phyloP scores from a whole-genome alignment of 192 early-diverging fungal species.

The Dimargaris xerosporica region DNA sequence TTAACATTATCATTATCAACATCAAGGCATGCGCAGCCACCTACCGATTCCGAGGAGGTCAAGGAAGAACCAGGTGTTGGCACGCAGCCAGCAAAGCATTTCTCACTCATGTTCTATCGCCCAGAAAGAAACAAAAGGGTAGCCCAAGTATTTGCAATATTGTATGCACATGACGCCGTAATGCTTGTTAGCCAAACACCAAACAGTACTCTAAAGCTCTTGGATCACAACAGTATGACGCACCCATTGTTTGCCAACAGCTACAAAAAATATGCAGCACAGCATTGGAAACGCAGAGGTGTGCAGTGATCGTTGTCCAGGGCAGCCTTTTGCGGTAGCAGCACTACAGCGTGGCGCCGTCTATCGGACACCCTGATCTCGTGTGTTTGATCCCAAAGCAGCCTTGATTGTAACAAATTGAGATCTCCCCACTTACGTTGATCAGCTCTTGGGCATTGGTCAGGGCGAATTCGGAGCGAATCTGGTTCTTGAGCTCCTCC shows the following conservation, averaged over 20 bases:
- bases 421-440: slow-evolving; percentile 31
- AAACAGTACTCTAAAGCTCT: too few species aligned
- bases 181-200: too few species aligned
- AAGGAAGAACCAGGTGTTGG: slow-evolving; percentile 54
- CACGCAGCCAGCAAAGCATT: slow-evolving; percentile 76
- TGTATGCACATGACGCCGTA: too few species aligned
- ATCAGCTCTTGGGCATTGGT: slow-evolving; percentile 73
- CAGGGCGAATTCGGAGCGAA: slow-evolving; percentile 59
- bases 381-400: not conserved
- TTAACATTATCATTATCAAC: too few species aligned
- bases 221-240: too few species aligned
- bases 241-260: too few species aligned
- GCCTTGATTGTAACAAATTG: not conserved
- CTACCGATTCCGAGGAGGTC: slow-evolving; percentile 50
- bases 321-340: too few species aligned
- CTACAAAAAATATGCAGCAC: too few species aligned
- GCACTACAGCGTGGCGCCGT: too few species aligned
- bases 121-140: not conserved
- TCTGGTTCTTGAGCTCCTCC: slow-evolving; percentile 61
- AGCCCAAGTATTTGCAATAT: too few species aligned
- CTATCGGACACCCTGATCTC: not conserved
- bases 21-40: not conserved
- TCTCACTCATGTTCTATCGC: slow-evolving; percentile 67
- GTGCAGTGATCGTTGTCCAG: too few species aligned
- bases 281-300: too few species aligned